phyloP scores from a whole-genome alignment of 495 filamentous ascomycete genomes.

The Achaetomiella virescens region DNA sequence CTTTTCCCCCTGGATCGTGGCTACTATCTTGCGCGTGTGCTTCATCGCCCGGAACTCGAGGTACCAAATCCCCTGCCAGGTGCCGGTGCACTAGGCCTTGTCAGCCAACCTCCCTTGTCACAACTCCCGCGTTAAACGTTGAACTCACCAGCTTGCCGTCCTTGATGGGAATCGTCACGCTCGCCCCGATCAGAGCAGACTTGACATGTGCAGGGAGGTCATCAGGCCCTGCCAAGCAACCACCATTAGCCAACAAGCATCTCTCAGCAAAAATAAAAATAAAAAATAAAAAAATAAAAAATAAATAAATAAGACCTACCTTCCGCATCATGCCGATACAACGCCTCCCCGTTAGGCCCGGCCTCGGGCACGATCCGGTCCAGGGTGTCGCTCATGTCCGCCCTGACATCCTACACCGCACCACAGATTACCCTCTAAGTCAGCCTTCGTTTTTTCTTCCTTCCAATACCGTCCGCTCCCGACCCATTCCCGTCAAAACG shows the following conservation, averaged over 20 bases:
- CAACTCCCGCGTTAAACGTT: neutral
- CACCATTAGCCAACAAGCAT: conserved; percentile 1
- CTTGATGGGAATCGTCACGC: conserved; percentile 80
- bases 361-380: conserved; percentile 82
- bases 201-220: conserved; percentile 73
- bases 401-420: conserved; percentile 41
- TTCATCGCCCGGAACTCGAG: conserved; percentile 76
- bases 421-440: neutral
- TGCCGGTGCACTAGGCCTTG: conserved; percentile 38
- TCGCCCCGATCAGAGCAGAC: conserved; percentile 78
- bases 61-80: conserved; percentile 87
- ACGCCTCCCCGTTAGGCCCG: conserved; percentile 50
- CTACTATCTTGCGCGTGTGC: conserved; percentile 75
- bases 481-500: too few species aligned
- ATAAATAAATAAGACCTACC: too few species aligned
- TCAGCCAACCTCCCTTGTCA: neutral
- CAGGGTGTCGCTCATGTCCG: conserved; percentile 89
- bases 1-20: conserved; percentile 93
- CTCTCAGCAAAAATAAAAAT: neutral
- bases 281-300: conserved; percentile 50
- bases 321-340: conserved; percentile 88
- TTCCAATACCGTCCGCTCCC: too few species aligned
- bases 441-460: neutral
- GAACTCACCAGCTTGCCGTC: conserved; percentile 67
- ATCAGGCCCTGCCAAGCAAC: conserved; percentile 22